phyloP scores from a whole-genome alignment of 2,329 filamentous ascomycete species.

The Pyrenochaeta sp. region DNA sequence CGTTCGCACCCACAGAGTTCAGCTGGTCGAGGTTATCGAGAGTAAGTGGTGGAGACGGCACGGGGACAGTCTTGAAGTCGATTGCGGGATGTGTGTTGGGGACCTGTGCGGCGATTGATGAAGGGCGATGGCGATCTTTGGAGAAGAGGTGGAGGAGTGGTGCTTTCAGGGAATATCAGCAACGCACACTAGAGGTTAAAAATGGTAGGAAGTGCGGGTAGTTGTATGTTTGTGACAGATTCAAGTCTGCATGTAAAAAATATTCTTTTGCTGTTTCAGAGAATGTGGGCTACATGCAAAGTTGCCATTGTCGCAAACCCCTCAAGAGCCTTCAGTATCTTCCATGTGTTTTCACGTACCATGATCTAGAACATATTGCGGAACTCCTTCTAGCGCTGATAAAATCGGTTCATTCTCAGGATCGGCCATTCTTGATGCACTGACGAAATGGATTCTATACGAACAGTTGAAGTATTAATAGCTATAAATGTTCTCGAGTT shows the following conservation, averaged over 20 bases:
- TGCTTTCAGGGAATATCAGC: slow-evolving; percentile 25
- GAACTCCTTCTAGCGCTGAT: neutral
- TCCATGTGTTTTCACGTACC: neutral
- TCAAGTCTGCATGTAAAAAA: no score
- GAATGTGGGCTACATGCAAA: no score
- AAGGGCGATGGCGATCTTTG: slow-evolving; percentile 49
- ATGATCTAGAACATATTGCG: neutral
- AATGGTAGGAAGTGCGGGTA: no score
- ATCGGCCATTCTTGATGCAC: neutral
- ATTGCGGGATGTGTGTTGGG: slow-evolving; percentile 47
- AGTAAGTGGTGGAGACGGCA: slow-evolving; percentile 35
- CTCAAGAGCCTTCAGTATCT: no score
- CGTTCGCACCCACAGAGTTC: slow-evolving; percentile 36
- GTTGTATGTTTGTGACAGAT: no score
- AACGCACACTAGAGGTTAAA: no score
- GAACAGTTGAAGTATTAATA: neutral
- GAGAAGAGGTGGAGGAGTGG: slow-evolving; percentile 53
- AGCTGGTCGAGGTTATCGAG: slow-evolving; percentile 51
- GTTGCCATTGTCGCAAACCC: no score
- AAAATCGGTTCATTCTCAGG: neutral
- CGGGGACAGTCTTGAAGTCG: slow-evolving; percentile 21
- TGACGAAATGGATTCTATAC: neutral
- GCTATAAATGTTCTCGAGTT: neutral
- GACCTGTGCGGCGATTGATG: slow-evolving; percentile 49
- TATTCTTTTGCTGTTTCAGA: no score